phyloP scores from a whole-genome alignment of 768 basidiomycete genomes.

The Termitomyces heimii region DNA sequence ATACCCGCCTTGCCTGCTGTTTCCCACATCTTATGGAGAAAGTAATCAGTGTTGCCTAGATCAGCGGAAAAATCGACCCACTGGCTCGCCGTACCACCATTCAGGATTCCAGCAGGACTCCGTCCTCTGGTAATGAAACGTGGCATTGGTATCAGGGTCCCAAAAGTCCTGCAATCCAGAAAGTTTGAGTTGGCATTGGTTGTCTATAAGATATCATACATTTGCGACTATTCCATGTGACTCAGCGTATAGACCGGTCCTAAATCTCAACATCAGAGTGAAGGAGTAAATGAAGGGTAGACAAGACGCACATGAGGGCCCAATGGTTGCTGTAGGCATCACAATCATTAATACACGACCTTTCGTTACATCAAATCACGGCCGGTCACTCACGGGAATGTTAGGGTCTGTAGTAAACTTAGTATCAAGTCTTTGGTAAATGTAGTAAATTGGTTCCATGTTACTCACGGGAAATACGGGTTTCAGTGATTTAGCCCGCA shows the following conservation, averaged over 20 bases:
- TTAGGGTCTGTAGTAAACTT: constrained; percentile 55
- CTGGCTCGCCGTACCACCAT: constrained; percentile 93
- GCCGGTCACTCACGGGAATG: constrained; percentile 69
- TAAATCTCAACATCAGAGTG: constrained; percentile 19
- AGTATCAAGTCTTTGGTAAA: neutral
- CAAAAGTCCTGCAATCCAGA: constrained; percentile 66
- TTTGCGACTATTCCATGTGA: constrained; percentile 91
- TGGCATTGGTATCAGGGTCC: constrained; percentile 57
- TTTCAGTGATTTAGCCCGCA: constrained; percentile 83
- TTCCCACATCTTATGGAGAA: constrained; percentile 75
- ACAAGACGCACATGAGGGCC: constrained; percentile 61
- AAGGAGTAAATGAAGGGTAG: neutral
- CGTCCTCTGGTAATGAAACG: constrained; percentile 68
- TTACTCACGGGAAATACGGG: constrained; percentile 79
- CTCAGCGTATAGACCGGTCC: constrained; percentile 88
- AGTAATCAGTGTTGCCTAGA: neutral
- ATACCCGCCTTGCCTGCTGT: constrained; percentile 71
- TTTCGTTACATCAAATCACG: neutral
- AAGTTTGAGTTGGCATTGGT: neutral
- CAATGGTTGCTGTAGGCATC: constrained; percentile 70
- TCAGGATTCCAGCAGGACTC: constrained; percentile 56
- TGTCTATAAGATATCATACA: constrained; percentile 30
- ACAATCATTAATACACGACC: neutral
- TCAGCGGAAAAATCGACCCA: constrained; percentile 20
- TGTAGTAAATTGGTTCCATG: neutral